Conservation (phyloP, 169 alveolate species). For the Theileria annulata region DNA sequence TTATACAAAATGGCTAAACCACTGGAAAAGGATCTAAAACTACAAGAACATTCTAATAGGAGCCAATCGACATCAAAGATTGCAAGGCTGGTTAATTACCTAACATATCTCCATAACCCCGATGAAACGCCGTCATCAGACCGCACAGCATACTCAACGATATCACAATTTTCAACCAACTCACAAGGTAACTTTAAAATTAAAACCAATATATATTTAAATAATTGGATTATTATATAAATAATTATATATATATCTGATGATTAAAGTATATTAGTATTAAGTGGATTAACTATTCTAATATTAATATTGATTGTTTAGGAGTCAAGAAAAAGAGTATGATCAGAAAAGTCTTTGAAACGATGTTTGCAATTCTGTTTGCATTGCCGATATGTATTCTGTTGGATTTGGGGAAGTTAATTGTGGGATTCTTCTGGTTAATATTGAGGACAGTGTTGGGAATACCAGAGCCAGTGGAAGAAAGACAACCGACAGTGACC, state of each 20-base stretch:
- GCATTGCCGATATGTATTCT: conserved; percentile 29
- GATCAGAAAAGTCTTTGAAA: conserved; percentile 12
- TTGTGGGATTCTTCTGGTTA: conserved; percentile 20
- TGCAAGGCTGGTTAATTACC: conserved; percentile 1
- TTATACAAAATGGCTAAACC: neutral
- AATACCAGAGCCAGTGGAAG: conserved; percentile 11
- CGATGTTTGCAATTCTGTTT: conserved; percentile 15
- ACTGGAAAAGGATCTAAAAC: neutral
- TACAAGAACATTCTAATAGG: neutral
- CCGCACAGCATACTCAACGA: conserved; percentile 1
- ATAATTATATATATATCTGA: too few relatives aligned
- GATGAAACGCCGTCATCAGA: neutral
- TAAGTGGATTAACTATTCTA: neutral
- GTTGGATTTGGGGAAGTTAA: conserved; percentile 26
- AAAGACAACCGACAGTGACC: conserved; percentile 1
- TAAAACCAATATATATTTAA: too few relatives aligned
- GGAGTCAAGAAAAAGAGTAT: neutral
- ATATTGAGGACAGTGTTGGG: conserved; percentile 8
- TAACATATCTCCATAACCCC: neutral
- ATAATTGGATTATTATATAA: neutral
- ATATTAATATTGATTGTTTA: neutral
- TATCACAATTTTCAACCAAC: conserved; percentile 5
- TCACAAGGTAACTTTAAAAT: neutral
- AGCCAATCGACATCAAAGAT: neutral
- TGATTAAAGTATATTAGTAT: too few relatives aligned